Conservation (phyloP, 2,329 filamentous ascomycete genomes). For the Stagonosporopsis chrysanthemi region DNA sequence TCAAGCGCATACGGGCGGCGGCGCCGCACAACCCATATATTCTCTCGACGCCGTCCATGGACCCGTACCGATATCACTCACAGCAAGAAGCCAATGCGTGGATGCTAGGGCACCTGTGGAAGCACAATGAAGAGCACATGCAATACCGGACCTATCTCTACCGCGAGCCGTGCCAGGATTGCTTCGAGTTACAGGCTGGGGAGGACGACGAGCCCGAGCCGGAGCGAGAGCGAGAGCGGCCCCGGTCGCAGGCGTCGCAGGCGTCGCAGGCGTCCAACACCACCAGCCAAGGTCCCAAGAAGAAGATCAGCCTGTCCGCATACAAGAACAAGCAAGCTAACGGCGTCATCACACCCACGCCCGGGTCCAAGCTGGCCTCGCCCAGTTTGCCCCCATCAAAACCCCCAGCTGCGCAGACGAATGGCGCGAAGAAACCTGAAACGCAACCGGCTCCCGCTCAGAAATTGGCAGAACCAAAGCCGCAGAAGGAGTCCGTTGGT, state of each 20-base stretch:
- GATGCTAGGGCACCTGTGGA: constrained; percentile 61
- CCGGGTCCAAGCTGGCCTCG: constrained; percentile 43
- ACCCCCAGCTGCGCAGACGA: constrained; percentile 29
- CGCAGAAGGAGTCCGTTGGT: constrained; percentile 31
- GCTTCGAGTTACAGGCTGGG: constrained; percentile 57
- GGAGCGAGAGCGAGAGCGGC: constrained; percentile 51
- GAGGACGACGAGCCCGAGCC: constrained; percentile 61
- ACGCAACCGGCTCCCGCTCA: constrained; percentile 24
- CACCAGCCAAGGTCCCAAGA: constrained; percentile 58
- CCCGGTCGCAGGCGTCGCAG: constrained; percentile 39
- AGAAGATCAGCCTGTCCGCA: constrained; percentile 68
- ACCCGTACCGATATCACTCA: constrained; percentile 54
- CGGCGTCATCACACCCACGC: constrained; percentile 37
- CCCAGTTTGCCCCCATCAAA: constrained; percentile 37
- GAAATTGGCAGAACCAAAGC: constrained; percentile 25
- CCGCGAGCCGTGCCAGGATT: constrained; percentile 62
- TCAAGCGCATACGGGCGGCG: constrained; percentile 53
- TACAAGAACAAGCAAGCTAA: constrained; percentile 65
- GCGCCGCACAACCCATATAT: constrained; percentile 57
- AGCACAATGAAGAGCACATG: constrained; percentile 62
- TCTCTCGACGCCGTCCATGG: constrained; percentile 56
- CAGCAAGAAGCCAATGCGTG: constrained; percentile 52
- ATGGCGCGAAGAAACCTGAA: constrained; percentile 35
- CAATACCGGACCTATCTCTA: constrained; percentile 70
- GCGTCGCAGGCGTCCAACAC: constrained; percentile 43